Base-by-base conservation (phyloP, 2,329 filamentous ascomycete species). In the Lasiodiplodia hormozganensis region DNA sequence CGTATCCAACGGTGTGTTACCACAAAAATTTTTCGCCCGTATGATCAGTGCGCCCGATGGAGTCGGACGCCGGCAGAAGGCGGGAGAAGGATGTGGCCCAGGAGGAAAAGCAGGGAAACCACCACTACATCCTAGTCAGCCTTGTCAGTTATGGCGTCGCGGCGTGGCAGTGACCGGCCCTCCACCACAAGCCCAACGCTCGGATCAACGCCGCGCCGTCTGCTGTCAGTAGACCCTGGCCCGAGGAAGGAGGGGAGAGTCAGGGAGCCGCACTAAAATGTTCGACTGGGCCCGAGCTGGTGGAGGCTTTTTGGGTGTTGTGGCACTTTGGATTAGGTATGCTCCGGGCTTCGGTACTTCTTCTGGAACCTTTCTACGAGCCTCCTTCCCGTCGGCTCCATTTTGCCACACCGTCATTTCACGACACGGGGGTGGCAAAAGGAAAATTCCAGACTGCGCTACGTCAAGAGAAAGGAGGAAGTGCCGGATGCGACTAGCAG, bases 371-470 rank as follows among this genome's bases (percentile, higher is more conserved):
- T 2, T 56, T 31, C 53, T 28, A 47, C 18, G 43, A 47, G 16
- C 10, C 10, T 53, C 31, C 23, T 52, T 21, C 23, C 47, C 31
- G 51, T 53, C 23, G 23, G 14, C 18, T 14, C n/a, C 28, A n/a
- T 51, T 64, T 64, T 64, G 60, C 60, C 60, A 64, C 60, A 64
- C 60, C 47, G 60, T 64, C 43, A 64, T 64, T 64, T 64, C 60
- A 31, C 60, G 43, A 60, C 56, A 60, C 36, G 56, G 36, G 5
- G 36, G 34, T 38, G 54, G n/a, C 43, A 21, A 47, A 47, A 58
- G 23, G 38, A 36, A 34, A 28, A 52, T 12, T 52, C n/a, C 51
- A 14, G 31, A 34, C 31, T 34, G 31, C 21, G 21, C 21, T 31
- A 18, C 23, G 51, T 53, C 51, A 53, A 25, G 28, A 28, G 52